Evolutionary conservation across 306 rosid species (phyloP).

Genomic region (Begonia loranthoides): DNA sequence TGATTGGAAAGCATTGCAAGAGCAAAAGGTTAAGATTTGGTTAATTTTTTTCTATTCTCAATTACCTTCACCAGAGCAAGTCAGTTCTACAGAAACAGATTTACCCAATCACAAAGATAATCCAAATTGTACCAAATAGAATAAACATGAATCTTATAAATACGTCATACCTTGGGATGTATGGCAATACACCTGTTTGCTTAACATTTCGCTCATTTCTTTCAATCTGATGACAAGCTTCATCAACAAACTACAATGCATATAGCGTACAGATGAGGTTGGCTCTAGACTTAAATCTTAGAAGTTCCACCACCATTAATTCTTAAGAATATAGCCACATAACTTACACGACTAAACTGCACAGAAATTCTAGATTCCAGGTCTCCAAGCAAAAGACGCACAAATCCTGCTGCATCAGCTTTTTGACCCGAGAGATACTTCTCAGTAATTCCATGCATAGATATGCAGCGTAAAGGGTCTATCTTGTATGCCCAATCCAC

Average conservation of each 20-base stretch:
- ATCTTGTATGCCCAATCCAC: conserved; percentile 90
- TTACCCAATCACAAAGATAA: no score
- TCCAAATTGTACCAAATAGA: background rate
- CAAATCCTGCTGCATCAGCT: conserved; percentile 95
- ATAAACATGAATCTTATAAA: conserved; percentile 7
- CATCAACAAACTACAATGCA: conserved; percentile 73
- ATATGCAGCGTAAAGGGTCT: conserved; percentile 84
- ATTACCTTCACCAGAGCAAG: no score
- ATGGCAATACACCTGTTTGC: conserved; percentile 72
- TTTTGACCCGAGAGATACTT: conserved; percentile 84
- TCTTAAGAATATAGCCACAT: conserved; percentile 11
- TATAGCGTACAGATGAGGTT: conserved; percentile 2
- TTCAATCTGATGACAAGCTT: conserved; percentile 91
- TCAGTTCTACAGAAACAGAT: no score
- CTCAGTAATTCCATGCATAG: conserved; percentile 92
- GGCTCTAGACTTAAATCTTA: background rate
- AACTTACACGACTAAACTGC: conserved; percentile 72
- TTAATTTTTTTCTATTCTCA: no score
- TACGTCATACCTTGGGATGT: conserved; percentile 66
- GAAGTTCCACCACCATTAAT: background rate
- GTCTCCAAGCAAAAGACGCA: conserved; percentile 78
- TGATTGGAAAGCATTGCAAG: no score
- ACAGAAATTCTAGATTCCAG: conserved; percentile 67
- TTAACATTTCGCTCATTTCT: conserved; percentile 71
- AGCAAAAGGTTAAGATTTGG: no score